These are phyloP conservation scores for Mantamonas sphyraenae DNA, from an alignment of 78 protist species.

Conservation along the genomic window DNA sequence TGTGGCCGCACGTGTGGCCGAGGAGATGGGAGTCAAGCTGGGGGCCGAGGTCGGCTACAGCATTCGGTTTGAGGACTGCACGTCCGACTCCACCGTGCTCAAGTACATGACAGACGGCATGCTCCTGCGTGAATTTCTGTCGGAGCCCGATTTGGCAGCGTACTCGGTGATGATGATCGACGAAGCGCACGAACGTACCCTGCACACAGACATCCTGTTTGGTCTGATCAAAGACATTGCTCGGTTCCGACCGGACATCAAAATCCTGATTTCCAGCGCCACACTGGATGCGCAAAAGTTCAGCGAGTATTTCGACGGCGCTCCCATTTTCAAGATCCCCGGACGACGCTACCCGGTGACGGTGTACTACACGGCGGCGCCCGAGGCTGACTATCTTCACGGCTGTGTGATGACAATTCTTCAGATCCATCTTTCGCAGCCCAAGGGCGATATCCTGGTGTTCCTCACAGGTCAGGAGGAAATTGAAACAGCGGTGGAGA, in stretches of 20 bases:
- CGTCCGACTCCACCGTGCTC: slow-evolving; percentile 58
- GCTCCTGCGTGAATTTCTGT: slow-evolving; percentile 89
- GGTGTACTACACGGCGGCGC: slow-evolving; percentile 84
- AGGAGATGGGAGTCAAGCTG: slow-evolving; percentile 74
- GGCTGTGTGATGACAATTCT: slow-evolving; percentile 87
- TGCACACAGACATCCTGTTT: slow-evolving; percentile 75
- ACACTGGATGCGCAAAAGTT: slow-evolving; percentile 96
- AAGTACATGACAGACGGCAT: slow-evolving; percentile 98
- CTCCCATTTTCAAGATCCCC: slow-evolving; percentile 73
- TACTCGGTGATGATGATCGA: slow-evolving; percentile 92
- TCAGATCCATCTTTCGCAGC: slow-evolving; percentile 92
- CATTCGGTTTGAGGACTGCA: slow-evolving; percentile 92
- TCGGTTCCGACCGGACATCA: slow-evolving; percentile 79
- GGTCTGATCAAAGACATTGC: slow-evolving; percentile 68
- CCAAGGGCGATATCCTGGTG: slow-evolving; percentile 83
- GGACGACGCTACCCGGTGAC: slow-evolving; percentile 89
- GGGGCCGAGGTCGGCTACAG: slow-evolving; percentile 85
- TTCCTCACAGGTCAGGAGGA: slow-evolving; percentile 98
- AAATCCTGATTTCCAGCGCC: slow-evolving; percentile 67
- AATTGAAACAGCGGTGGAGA: slow-evolving; percentile 75
- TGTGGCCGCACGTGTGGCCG: slow-evolving; percentile 93
- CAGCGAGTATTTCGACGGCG: slow-evolving; percentile 80
- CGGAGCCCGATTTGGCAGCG: slow-evolving; percentile 57
- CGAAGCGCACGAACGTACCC: slow-evolving; percentile 98
- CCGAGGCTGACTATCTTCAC: slow-evolving; percentile 94